Base-by-base conservation (phyloP, 768 basidiomycete species). In the Leucocoprinus leucothites region DNA sequence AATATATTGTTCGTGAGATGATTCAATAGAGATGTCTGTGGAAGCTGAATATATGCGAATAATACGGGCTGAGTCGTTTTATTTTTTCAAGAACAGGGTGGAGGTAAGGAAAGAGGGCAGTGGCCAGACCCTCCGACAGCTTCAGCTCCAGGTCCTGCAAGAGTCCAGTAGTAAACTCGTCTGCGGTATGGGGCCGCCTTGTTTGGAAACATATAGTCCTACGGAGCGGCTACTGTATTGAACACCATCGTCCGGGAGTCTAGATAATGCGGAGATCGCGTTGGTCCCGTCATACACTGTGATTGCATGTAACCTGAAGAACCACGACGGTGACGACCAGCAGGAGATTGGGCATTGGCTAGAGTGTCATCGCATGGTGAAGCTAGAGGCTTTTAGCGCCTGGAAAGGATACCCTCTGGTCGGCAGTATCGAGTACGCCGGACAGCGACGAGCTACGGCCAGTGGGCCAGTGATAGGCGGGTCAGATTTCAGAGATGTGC, bases 331-430 rank as follows among this genome's bases (percentile, higher is more conserved):
- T 76, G 72, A 56, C 73, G 70, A 51, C 67, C 68, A 50, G 60
- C 62, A 48, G 65, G 65, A 43, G 66, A 60, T 66, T 69, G 40
- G 78, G 76, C 67, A 80, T 71, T 18, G 84, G 82, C 66, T 88
- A 87, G n/a, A n/a, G n/a, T n/a, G n/a, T n/a, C n/a, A 90, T 84
- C 11, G 89, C 89, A 62, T 87, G 86, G 66, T 89, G 90, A 38
- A 91, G 75, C 64, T 88, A 86, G 24, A 91, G 72, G 57, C 79
- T 76, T 61, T 90, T 87, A 19, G 86, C 77, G 60, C 69, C 69
- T 18, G 87, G 84, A 72, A 90, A 82, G 2, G 86, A 82, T 2
- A 85, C 74, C 21, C 89, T 81, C 26, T 88, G 80, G 36, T 73
- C 74, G 42, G n/a, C n/a, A n/a, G n/a, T n/a, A n/a, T n/a, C n/a